These are phyloP conservation scores for Mrakiaceae sp. DNA, from an alignment of 1,284 basidiomycete genomes.

Conservation along the genomic window DNA sequence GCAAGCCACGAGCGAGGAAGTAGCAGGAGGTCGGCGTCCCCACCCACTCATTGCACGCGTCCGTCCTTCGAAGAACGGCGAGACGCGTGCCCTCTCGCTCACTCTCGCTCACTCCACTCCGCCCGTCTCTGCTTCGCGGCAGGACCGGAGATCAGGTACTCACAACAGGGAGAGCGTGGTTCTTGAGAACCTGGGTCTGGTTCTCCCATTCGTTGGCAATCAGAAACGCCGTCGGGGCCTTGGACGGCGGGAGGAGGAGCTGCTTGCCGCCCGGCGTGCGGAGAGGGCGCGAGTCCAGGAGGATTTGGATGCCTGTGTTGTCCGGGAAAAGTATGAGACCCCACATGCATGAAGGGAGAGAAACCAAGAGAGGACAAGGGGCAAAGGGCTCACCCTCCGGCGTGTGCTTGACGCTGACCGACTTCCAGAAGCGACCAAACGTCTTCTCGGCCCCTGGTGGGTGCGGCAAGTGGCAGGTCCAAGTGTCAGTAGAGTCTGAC, in stretches of 20 bases:
- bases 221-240: slow-evolving; percentile 63
- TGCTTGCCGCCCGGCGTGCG: slow-evolving; percentile 75
- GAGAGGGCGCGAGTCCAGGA: slow-evolving; percentile 71
- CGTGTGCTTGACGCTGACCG: slow-evolving; percentile 56
- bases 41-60: too few species aligned
- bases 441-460: slow-evolving; percentile 67
- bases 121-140: too few species aligned
- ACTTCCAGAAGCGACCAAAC: slow-evolving; percentile 82
- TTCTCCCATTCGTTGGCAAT: slow-evolving; percentile 95
- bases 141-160: slow-evolving; percentile 23
- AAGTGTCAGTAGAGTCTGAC: too few species aligned
- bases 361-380: not conserved
- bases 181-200: slow-evolving; percentile 74
- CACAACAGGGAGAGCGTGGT: slow-evolving; percentile 84
- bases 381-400: slow-evolving; percentile 32
- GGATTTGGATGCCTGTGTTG: slow-evolving; percentile 46
- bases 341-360: not conserved
- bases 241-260: slow-evolving; percentile 58
- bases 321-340: not conserved
- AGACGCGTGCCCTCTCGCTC: too few species aligned
- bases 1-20: too few species aligned
- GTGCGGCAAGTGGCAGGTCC: not conserved
- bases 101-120: too few species aligned
- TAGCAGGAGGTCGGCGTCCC: too few species aligned
- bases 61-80: too few species aligned